phyloP scores from a whole-genome alignment of 164 flowering plant species.

The Dillenia turbinata region DNA sequence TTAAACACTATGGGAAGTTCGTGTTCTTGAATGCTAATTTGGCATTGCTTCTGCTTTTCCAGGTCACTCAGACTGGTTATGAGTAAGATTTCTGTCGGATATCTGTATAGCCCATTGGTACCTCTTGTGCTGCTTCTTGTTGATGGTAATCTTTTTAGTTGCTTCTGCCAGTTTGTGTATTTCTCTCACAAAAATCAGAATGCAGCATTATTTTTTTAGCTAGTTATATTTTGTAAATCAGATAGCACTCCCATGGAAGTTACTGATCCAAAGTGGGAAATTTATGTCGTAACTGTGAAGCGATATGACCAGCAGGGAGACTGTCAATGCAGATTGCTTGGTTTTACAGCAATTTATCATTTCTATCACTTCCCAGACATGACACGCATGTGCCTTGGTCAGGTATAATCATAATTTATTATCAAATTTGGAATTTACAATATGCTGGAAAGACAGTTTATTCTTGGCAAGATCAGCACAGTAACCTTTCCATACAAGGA shows the following conservation, averaged over 20 bases:
- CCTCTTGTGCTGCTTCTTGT: slow-evolving; percentile 92
- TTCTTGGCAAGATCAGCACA: too few relatives aligned
- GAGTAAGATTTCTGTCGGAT: slow-evolving; percentile 52
- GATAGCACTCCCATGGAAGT: slow-evolving; percentile 94
- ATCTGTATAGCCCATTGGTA: slow-evolving; percentile 70
- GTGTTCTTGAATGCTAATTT: too few relatives aligned
- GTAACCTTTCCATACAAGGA: too few relatives aligned
- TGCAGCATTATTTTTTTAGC: not conserved
- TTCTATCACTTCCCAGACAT: slow-evolving; percentile 78
- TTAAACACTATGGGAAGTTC: too few relatives aligned
- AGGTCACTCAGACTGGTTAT: slow-evolving; percentile 59
- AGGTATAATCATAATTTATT: slow-evolving; percentile 28
- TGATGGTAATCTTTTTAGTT: slow-evolving; percentile 52
- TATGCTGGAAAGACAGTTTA: too few relatives aligned
- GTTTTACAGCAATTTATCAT: slow-evolving; percentile 76
- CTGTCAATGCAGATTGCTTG: slow-evolving; percentile 38
- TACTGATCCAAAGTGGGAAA: slow-evolving; percentile 83
- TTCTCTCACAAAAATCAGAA: not conserved
- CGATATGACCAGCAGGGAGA: slow-evolving; percentile 32
- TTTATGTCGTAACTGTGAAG: slow-evolving; percentile 58
- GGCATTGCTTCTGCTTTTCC: not conserved
- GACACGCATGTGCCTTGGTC: slow-evolving; percentile 75
- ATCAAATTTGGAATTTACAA: too few relatives aligned
- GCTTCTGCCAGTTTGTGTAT: not conserved
- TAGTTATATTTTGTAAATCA: slow-evolving; percentile 21